Conservation (phyloP, 2,329 filamentous ascomycete species). For the Fusarium udum region DNA sequence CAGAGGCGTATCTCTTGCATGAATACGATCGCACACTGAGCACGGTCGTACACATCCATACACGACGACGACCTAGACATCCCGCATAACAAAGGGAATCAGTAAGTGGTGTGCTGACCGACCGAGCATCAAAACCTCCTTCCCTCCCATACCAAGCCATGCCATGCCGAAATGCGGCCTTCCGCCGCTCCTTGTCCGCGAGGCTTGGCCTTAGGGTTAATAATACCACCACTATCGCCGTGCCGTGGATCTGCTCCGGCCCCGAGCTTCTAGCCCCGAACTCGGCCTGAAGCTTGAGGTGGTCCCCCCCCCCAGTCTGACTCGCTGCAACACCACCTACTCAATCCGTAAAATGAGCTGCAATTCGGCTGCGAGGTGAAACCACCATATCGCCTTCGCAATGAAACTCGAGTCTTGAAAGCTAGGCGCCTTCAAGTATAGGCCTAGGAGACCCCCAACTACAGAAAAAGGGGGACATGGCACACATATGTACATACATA, state of each 20-base stretch:
- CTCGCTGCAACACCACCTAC: constrained; percentile 34
- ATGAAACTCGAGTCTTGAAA: constrained; percentile 31
- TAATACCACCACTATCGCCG: constrained; percentile 18
- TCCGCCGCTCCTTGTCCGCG: constrained; percentile 19
- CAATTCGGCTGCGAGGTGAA: constrained; percentile 16
- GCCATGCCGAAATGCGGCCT: constrained; percentile 21
- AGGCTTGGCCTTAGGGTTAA: constrained; percentile 17
- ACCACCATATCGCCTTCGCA: constrained; percentile 20
- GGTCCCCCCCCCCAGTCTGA: constrained; percentile 32
- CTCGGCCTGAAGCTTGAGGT: constrained; percentile 41
- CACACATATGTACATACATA: neutral
- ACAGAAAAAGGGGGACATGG: constrained; percentile 11
- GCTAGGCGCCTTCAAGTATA: constrained; percentile 35
- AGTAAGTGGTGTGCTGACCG: constrained; percentile 18
- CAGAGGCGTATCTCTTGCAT: constrained; percentile 14
- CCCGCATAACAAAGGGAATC: constrained; percentile 1
- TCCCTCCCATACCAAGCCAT: neutral
- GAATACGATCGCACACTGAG: constrained; percentile 20
- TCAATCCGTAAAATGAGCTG: constrained; percentile 32
- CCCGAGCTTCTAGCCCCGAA: constrained; percentile 39
- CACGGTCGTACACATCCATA: constrained; percentile 17
- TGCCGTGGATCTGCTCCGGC: constrained; percentile 31
- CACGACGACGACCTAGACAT: neutral
- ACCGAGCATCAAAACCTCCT: neutral
- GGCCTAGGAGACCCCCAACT: neutral